A percentile compares a stretch with the other conserved stretches of the same genome.
phyloP scores from a whole-genome alignment of 139 green algal genomes.

The Deuterostichococcus epilithicus region DNA sequence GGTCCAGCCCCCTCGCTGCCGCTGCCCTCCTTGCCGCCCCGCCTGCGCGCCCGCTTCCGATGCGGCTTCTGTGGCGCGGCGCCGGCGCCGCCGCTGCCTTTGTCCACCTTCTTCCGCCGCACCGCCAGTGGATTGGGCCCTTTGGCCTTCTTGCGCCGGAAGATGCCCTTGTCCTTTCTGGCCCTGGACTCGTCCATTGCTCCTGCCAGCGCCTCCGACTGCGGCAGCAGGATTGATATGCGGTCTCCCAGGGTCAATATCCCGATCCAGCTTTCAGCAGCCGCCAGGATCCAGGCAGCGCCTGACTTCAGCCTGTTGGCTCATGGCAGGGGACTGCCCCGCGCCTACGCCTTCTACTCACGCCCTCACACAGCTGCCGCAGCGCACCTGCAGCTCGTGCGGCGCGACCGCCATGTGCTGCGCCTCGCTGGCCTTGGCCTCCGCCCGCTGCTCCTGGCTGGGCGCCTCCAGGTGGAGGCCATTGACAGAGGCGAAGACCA shows the following conservation, averaged over 20 bases:
- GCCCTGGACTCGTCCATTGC: neutral
- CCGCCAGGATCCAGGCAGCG: no score
- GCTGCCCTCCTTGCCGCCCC: no score
- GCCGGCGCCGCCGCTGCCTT: no score
- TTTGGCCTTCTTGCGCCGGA: constrained; percentile 23
- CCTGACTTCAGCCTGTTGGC: no score
- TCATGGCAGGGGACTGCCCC: no score
- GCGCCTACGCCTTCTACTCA: no score
- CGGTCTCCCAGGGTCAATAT: no score
- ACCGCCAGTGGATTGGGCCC: constrained; percentile 37
- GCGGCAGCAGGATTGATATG: no score
- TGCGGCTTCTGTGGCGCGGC: neutral
- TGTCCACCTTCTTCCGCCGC: constrained; percentile 8
- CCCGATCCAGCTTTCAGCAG: no score
- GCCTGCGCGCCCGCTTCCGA: neutral
- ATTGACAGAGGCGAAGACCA: constrained; percentile 41
- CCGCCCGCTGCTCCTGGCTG: constrained; percentile 20
- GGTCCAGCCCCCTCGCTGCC: neutral
- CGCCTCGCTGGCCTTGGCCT: neutral
- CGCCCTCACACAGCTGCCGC: no score
- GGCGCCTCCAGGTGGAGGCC: constrained; percentile 45
- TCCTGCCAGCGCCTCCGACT: neutral
- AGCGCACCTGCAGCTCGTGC: neutral
- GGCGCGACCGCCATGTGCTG: neutral
- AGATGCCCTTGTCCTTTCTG: neutral